Base-by-base conservation (phyloP, 2,329 filamentous ascomycete species). In the Escovopsis sp. region DNA sequence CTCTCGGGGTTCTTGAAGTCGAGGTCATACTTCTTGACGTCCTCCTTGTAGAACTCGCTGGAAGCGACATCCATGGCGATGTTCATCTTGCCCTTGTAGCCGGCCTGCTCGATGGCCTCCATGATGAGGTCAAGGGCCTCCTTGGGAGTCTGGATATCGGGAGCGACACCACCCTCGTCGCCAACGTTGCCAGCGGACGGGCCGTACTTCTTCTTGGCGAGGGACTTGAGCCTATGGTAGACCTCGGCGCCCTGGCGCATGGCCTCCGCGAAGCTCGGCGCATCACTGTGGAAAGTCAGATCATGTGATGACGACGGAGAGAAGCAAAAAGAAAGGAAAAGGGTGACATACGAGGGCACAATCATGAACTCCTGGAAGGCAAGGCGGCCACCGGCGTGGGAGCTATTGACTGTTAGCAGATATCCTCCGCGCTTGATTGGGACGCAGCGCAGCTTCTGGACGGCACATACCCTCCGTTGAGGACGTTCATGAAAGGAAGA, bases 1-100 rank as follows among this genome's bases (percentile, higher is more conserved):
- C 81, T 90, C 45, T 96, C 80, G 55, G 90, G 88, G 78, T 98
- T 98, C 84, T 98, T 96, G 84, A 96, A 98, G 79, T 96, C 90
- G 47, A 98, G 75, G 60, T 98, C 90, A 76, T 98, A 98, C 75
- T 96, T 96, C 82, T 96, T 94, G 60, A 68, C 88, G 35, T 90
- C 84, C 54, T 70, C 64, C 72, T 96, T 96, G 81, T 98, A 98
- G 76, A 98, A 98, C 66, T 98, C 90, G 71, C 83, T 93, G 47
- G 90, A 94, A 47, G 90, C 90, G 58, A 96, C 88, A 56, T 98
- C 90, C 86, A 98, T 93, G 60, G 90, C 90, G 54, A 98, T 98
- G 64, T 93, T 84, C 62, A 98, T 79, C 73, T 90, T 71, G 63
- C 88, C 90, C 40, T 81, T 86, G 73, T 98, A 96, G 49, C 90